phyloP scores from a whole-genome alignment of 1,284 basidiomycete genomes.

The Marasmius tenuissimus region DNA sequence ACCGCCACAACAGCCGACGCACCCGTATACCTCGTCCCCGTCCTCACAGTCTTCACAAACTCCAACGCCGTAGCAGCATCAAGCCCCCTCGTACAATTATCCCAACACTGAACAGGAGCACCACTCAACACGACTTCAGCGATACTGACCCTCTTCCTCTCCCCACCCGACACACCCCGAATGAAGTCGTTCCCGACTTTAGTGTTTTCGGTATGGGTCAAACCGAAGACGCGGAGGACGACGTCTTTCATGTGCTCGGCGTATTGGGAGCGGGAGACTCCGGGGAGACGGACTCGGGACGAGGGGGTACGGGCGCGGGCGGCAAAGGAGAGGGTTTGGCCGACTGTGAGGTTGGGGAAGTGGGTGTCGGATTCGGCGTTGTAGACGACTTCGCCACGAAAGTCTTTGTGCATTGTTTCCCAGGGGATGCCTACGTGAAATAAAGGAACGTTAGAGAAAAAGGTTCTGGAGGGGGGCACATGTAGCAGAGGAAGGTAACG shows the following conservation, averaged over 20 bases:
- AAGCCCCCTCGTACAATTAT: slow-evolving; percentile 56
- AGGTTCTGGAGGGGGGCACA: background rate
- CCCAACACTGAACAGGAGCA: slow-evolving; percentile 31
- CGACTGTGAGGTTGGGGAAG: slow-evolving; percentile 59
- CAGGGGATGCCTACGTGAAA: slow-evolving; percentile 33
- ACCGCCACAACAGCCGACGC: slow-evolving; percentile 27
- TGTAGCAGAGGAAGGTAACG: background rate
- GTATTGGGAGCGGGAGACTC: slow-evolving; percentile 41
- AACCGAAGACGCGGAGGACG: slow-evolving; percentile 57
- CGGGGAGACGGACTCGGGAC: slow-evolving; percentile 42
- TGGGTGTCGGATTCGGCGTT: slow-evolving; percentile 48
- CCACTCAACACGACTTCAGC: slow-evolving; percentile 35
- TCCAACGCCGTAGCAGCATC: slow-evolving; percentile 53
- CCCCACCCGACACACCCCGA: slow-evolving; percentile 59
- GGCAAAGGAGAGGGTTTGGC: slow-evolving; percentile 53
- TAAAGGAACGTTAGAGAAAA: background rate
- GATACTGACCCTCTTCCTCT: slow-evolving; percentile 60
- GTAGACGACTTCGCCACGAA: slow-evolving; percentile 21
- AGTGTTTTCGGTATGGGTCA: slow-evolving; percentile 57
- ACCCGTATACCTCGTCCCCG: slow-evolving; percentile 13
- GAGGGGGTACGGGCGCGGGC: slow-evolving; percentile 47
- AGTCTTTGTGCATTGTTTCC: slow-evolving; percentile 43
- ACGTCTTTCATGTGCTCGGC: slow-evolving; percentile 47
- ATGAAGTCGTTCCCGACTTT: slow-evolving; percentile 52
- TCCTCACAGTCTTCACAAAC: slow-evolving; percentile 19